phyloP scores from a whole-genome alignment of 371 early-diverging fungal species.

The Mortierella sp. region DNA sequence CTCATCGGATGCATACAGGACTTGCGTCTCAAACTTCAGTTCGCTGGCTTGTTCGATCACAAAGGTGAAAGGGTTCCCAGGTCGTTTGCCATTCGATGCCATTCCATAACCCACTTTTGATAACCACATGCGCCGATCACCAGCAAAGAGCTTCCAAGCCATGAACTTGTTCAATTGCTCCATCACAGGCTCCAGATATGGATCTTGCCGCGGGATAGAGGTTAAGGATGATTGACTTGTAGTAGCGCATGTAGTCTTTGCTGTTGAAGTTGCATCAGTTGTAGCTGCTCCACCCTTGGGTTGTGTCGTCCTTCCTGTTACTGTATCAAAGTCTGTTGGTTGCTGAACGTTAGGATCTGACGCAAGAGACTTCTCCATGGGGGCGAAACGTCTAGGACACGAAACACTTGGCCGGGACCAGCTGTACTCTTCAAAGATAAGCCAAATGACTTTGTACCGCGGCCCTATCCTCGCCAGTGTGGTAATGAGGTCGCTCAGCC shows the following conservation, averaged over 20 bases:
- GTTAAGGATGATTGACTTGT: not conserved
- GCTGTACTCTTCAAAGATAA: conserved; percentile 36
- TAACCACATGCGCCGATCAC: conserved; percentile 10
- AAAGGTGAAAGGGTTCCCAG: not conserved
- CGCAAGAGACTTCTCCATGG: not conserved
- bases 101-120: not conserved
- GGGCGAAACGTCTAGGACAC: not conserved
- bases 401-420: not conserved
- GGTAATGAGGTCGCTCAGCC: conserved; percentile 20
- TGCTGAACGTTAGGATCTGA: not conserved
- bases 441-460: conserved; percentile 26
- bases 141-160: conserved; percentile 14
- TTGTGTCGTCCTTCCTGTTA: too few relatives aligned
- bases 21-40: conserved; percentile 14
- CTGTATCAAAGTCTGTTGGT: too few relatives aligned
- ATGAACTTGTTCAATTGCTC: conserved; percentile 14
- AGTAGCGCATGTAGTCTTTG: too few relatives aligned
- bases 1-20: conserved; percentile 31
- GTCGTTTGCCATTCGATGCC: not conserved
- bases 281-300: too few relatives aligned
- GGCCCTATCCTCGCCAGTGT: conserved; percentile 22
- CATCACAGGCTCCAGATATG: conserved; percentile 28
- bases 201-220: conserved; percentile 9
- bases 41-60: conserved; percentile 3
- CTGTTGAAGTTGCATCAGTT: too few relatives aligned